Evolutionary conservation across 768 basidiomycete genomes (phyloP).

Genomic region (Clitopilus hobsonii): DNA sequence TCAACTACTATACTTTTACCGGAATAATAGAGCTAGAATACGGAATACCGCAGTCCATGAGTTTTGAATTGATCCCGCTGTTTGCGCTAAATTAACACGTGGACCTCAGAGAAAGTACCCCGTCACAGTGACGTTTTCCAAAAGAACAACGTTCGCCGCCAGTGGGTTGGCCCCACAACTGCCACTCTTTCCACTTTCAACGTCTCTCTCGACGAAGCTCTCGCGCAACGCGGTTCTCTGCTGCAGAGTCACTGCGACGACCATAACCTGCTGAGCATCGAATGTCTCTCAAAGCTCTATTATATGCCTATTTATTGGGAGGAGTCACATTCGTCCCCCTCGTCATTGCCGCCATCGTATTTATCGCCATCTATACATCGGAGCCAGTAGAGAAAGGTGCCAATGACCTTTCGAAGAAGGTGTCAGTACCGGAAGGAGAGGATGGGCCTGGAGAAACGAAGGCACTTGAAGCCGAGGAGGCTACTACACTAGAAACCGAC

Average conservation of each 20-base stretch:
- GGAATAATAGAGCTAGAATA: background rate
- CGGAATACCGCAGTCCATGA: background rate
- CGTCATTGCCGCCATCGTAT: slow-evolving; percentile 51
- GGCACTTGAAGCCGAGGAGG: slow-evolving; percentile 21
- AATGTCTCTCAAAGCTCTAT: slow-evolving; percentile 67
- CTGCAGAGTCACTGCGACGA: background rate
- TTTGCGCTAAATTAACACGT: background rate
- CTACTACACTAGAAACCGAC: slow-evolving; percentile 29
- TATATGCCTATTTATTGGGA: slow-evolving; percentile 86
- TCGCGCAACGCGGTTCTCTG: background rate
- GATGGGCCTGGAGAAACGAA: slow-evolving; percentile 32
- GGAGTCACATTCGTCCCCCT: slow-evolving; percentile 89
- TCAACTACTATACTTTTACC: background rate
- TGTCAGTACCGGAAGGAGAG: slow-evolving; percentile 27
- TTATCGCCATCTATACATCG: slow-evolving; percentile 76
- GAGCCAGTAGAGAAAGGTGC: slow-evolving; percentile 47
- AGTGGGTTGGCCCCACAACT: background rate
- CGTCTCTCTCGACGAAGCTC: background rate
- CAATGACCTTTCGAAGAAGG: background rate
- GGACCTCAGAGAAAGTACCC: background rate
- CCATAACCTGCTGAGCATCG: background rate
- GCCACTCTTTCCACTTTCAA: slow-evolving; percentile 1
- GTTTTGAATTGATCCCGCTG: background rate
- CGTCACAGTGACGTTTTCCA: background rate
- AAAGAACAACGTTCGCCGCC: background rate